Percentiles rank a stretch among this genome's conserved stretches.
Conservation (phyloP, 306 rosid genomes). For the Cucurbita moschata region DNA sequence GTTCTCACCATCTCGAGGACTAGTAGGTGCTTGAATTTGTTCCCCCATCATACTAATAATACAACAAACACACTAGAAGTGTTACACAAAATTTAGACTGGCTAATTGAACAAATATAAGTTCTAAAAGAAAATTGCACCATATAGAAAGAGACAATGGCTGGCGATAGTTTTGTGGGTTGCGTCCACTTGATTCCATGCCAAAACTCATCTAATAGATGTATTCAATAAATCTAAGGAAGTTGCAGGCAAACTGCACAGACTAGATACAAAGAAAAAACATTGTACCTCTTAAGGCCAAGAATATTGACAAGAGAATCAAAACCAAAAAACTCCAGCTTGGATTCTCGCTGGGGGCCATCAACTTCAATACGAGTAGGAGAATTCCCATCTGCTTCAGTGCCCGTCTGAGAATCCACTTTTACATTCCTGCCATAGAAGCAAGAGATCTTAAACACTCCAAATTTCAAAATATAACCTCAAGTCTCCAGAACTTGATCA, state of each 20-base stretch:
- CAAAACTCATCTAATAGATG: neutral
- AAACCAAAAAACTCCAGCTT: slow-evolving; percentile 88
- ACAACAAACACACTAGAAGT: slow-evolving; percentile 9
- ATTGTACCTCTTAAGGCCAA: slow-evolving; percentile 83
- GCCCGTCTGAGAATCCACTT: slow-evolving; percentile 27
- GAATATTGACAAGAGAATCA: slow-evolving; percentile 98
- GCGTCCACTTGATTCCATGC: neutral
- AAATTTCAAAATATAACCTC: neutral
- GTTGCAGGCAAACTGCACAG: too few species aligned
- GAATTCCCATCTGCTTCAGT: slow-evolving; percentile 28
- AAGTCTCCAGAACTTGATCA: neutral
- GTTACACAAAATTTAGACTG: neutral
- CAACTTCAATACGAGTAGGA: slow-evolving; percentile 28
- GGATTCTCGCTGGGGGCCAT: slow-evolving; percentile 69
- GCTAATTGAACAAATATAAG: neutral
- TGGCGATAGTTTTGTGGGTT: neutral
- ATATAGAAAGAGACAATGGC: neutral
- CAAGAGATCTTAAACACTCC: neutral
- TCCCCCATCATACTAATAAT: slow-evolving; percentile 84
- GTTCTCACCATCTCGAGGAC: slow-evolving; percentile 96
- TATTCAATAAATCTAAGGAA: neutral
- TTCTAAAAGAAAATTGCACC: neutral
- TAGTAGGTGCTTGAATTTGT: slow-evolving; percentile 52
- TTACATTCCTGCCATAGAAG: slow-evolving; percentile 41
- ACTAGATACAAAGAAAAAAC: neutral